Evolutionary conservation across 305 asterid genomes (phyloP).

Genomic region (Lippia alba): DNA sequence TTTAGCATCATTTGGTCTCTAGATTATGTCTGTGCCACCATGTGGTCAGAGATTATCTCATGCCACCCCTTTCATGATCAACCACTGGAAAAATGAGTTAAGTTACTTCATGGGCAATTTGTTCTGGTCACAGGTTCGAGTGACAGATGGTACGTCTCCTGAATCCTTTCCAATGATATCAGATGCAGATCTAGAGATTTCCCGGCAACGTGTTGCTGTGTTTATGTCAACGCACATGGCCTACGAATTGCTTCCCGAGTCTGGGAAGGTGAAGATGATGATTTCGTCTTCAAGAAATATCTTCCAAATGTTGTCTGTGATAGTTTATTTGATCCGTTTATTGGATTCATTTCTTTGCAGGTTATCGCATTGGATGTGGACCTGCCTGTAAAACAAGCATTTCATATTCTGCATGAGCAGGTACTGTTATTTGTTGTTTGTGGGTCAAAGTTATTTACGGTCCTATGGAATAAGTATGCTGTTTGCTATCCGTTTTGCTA

Average conservation of each 20-base stretch:
- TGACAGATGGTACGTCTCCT: slow-evolving; percentile 63
- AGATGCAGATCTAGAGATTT: slow-evolving; percentile 72
- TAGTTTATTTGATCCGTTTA: slow-evolving; percentile 16
- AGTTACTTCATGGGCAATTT: slow-evolving; percentile 17
- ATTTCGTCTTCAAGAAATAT: slow-evolving; percentile 28
- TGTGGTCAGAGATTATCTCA: background rate
- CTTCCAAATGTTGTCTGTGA: background rate
- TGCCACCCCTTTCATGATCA: slow-evolving; percentile 23
- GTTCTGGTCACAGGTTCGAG: slow-evolving; percentile 62
- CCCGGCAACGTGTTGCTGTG: slow-evolving; percentile 72
- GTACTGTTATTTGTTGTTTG: slow-evolving; percentile 45
- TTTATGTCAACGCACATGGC: slow-evolving; percentile 81
- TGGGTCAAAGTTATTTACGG: slow-evolving; percentile 15
- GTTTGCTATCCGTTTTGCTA: background rate
- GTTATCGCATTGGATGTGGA: slow-evolving; percentile 90
- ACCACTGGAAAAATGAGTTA: slow-evolving; percentile 10
- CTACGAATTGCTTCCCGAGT: slow-evolving; percentile 90
- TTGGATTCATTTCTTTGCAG: slow-evolving; percentile 45
- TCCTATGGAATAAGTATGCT: slow-evolving; percentile 19
- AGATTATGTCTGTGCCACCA: slow-evolving; percentile 1
- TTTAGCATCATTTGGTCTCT: slow-evolving; percentile 12
- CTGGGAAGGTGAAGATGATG: slow-evolving; percentile 76
- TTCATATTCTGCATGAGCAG: slow-evolving; percentile 96
- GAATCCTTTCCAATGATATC: slow-evolving; percentile 64
- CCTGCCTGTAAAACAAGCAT: slow-evolving; percentile 94